phyloP scores from a whole-genome alignment of 75 land plant genomes.

The Cupressus sempervirens region DNA sequence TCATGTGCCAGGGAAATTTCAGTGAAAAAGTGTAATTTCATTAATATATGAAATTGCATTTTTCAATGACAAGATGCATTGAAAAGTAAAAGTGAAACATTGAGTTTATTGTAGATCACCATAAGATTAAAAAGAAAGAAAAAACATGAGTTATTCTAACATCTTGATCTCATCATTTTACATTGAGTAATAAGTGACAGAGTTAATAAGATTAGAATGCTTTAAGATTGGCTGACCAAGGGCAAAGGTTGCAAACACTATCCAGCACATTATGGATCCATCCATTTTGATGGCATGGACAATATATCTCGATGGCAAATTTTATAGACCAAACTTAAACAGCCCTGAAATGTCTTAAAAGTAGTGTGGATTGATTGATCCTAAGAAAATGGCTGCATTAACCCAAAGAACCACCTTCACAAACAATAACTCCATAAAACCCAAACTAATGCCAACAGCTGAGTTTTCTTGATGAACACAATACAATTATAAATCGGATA shows the following conservation, averaged over 20 bases:
- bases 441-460: background rate
- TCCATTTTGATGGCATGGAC: background rate
- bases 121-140: background rate
- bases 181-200: too few relatives aligned
- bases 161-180: too few relatives aligned
- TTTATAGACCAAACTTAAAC: background rate
- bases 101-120: background rate
- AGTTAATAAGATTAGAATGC: too few relatives aligned
- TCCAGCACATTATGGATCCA: background rate
- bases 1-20: background rate
- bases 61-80: too few relatives aligned
- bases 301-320: background rate
- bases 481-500: background rate
- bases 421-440: background rate
- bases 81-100: too few relatives aligned
- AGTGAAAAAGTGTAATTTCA: too few relatives aligned
- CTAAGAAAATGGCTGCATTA: background rate
- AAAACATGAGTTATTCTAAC: background rate
- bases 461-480: background rate
- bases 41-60: too few relatives aligned
- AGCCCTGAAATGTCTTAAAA: background rate
- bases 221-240: background rate
- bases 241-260: background rate
- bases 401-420: background rate
- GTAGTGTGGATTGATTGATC: background rate